Evolutionary conservation across 1,284 basidiomycete genomes (phyloP).

Genomic region (Leucoagaricus sp.): DNA sequence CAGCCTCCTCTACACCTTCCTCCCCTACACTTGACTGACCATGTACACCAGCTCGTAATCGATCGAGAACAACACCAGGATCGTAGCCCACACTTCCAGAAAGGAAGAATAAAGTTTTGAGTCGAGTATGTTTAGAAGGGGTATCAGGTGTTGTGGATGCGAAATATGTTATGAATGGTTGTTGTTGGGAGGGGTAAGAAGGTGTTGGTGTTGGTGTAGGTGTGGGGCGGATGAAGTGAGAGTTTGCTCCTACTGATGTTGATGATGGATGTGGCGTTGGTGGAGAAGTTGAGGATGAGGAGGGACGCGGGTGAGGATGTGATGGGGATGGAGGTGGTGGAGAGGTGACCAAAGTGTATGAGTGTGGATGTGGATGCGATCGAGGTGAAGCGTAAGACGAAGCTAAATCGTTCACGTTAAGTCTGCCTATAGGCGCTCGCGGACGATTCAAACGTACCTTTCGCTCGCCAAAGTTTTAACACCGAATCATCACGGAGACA

Average conservation of each 20-base stretch:
- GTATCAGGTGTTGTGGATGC: conserved; percentile 74
- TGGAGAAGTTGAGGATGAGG: no score
- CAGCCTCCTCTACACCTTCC: neutral
- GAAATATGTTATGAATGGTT: conserved; percentile 62
- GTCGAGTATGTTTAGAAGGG: conserved; percentile 66
- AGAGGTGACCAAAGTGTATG: no score
- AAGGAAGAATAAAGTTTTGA: conserved; percentile 79
- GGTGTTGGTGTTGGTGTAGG: conserved; percentile 14
- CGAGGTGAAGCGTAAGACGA: conserved; percentile 48
- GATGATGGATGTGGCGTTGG: neutral
- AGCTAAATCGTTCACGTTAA: conserved; percentile 33
- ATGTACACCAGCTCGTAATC: conserved; percentile 31
- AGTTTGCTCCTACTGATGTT: no score
- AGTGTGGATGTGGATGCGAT: neutral
- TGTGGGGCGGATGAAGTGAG: no score
- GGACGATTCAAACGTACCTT: conserved; percentile 44
- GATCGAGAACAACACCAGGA: conserved; percentile 44
- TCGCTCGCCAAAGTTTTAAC: conserved; percentile 71
- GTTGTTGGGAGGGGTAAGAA: no score
- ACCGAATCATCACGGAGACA: conserved; percentile 48
- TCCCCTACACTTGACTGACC: neutral
- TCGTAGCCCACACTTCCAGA: conserved; percentile 76
- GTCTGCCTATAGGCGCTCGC: no score
- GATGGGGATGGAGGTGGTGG: neutral
- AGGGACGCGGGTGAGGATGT: neutral